These are phyloP conservation scores for Eragrostis curvula DNA, from an alignment of 176 grass and related monocot species.

Conservation along the genomic window DNA sequence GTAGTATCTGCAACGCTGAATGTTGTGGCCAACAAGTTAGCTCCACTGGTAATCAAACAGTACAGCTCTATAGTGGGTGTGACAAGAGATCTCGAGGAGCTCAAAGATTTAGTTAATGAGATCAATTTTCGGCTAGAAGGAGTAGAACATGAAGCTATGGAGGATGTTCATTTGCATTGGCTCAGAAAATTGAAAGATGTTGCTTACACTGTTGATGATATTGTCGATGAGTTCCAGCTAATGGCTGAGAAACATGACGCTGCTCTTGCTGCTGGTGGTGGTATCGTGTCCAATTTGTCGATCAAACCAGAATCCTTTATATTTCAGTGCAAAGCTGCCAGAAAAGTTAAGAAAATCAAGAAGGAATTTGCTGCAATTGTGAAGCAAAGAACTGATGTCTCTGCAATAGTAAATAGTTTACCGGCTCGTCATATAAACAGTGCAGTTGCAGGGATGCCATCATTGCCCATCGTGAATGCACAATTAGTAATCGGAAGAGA, in stretches of 20 bases:
- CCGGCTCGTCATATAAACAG: background rate
- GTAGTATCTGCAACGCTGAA: background rate
- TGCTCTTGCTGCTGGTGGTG: background rate
- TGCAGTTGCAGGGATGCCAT: background rate
- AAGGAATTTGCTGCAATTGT: background rate
- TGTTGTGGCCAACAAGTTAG: background rate
- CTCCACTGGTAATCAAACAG: background rate
- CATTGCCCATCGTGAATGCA: background rate
- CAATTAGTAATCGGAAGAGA: no score
- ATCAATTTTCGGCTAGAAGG: background rate
- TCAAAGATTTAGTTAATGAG: background rate
- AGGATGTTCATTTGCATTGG: fast-evolving
- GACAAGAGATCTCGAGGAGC: background rate
- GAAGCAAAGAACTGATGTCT: background rate
- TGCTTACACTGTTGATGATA: background rate
- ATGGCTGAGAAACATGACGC: background rate
- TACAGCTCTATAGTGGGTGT: background rate
- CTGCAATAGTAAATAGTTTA: background rate
- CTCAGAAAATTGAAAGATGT: background rate
- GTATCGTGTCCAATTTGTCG: background rate
- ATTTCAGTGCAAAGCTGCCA: background rate
- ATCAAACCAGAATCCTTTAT: background rate
- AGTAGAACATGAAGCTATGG: no score
- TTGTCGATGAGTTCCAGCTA: background rate
- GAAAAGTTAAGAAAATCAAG: background rate